Base-by-base conservation (phyloP, 306 rosid genomes). In the Lotus japonicus region DNA sequence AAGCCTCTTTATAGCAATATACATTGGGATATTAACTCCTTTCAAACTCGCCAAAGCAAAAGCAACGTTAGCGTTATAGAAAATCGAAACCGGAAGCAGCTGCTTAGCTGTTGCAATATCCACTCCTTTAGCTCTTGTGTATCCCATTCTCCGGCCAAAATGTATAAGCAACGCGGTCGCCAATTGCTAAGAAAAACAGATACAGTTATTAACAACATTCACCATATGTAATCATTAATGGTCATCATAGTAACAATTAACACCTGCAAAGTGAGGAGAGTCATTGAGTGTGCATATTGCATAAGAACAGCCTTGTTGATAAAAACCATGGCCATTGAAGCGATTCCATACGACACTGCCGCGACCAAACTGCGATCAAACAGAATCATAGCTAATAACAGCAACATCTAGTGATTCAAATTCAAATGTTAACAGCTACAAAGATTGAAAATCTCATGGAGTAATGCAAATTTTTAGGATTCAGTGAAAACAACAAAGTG, bases 271-370 rank as follows among this genome's bases (percentile, higher is more conserved):
- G 97, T 88, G 67, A 95, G 99, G 28, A 95, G 89, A 9, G 97
- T 90, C 97, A 90, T 84, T 14, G 95, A 88, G 14, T 88, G 67
- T 17, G 95, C 64, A 76, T 95, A 95, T 67, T 90, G 89, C 97
- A 95, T 87, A 58, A 95, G 85, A 75, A 95, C 81, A 36, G 99
- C 97, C 84, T 95, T 95, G 60, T 95, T 90, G 84, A 95, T 88
- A 60, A 95, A 95, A 72, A 95, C 96, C 99, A 95, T 90, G 9
- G 92, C 89, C 99, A 95, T 95, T 9, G 99, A 95, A 39, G 97
- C 81, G 70, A 83, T 50, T 75, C 99, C 99, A 84, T 94, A 90
- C 0, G 96, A 88, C 58, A 88, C 71, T 3, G 99, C 97, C 6
- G 99, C 90, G 18, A 78, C 76, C 77, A 95, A 86, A 80, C 97